Conservation (phyloP, 1,284 basidiomycete genomes). For the Athelia sp. region DNA sequence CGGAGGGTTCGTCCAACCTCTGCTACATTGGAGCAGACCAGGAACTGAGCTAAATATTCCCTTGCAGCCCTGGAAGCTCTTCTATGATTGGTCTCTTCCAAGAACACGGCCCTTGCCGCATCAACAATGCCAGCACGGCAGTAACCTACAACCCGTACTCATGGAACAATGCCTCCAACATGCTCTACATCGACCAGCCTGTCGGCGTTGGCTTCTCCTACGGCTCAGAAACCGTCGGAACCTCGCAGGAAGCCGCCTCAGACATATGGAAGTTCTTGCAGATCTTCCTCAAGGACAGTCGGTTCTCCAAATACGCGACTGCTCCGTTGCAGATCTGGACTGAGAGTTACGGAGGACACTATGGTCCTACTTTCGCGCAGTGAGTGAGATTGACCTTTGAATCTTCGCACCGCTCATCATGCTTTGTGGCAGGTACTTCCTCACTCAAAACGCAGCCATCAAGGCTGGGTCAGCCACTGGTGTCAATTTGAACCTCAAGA, state of each 20-base stretch:
- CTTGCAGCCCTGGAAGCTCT: slow-evolving; percentile 51
- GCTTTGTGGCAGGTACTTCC: slow-evolving; percentile 45
- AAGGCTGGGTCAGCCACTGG: slow-evolving; percentile 42
- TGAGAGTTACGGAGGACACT: slow-evolving; percentile 62
- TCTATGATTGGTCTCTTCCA: slow-evolving; percentile 68
- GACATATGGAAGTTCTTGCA: slow-evolving; percentile 65
- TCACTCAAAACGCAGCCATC: slow-evolving; percentile 56
- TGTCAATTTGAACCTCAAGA: slow-evolving; percentile 52
- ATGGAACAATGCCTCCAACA: slow-evolving; percentile 62
- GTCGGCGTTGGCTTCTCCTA: slow-evolving; percentile 61
- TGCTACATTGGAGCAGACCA: not conserved
- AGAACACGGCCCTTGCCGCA: slow-evolving; percentile 59
- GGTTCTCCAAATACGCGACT: slow-evolving; percentile 47
- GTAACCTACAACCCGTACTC: slow-evolving; percentile 54
- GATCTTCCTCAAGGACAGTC: slow-evolving; percentile 55
- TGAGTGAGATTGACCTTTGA: not conserved
- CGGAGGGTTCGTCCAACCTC: slow-evolving; percentile 42
- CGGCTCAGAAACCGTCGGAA: slow-evolving; percentile 42
- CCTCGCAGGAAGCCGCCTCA: slow-evolving; percentile 47
- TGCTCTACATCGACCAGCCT: slow-evolving; percentile 59
- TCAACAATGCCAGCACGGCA: slow-evolving; percentile 49
- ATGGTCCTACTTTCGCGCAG: slow-evolving; percentile 55
- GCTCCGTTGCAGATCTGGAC: slow-evolving; percentile 58
- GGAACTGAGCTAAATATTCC: slow-evolving; percentile 1
- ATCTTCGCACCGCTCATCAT: not conserved